Percentiles rank a stretch among this genome's conserved stretches.
Conservation (phyloP, 495 filamentous ascomycete species). For the Pseudoneurospora amorphoporcata region DNA sequence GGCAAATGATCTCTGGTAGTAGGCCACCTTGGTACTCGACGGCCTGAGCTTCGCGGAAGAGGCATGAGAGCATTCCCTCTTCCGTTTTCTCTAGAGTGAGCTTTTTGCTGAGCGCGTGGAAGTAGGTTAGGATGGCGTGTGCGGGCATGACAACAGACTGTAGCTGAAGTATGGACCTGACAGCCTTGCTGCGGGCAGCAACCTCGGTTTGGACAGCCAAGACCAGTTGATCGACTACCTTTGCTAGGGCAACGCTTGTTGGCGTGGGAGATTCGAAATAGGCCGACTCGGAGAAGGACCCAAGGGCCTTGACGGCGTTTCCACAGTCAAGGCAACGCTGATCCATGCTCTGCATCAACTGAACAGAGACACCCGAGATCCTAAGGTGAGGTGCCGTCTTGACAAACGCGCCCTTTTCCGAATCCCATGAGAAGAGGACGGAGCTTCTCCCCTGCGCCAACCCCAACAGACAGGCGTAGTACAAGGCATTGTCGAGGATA, state of each 20-base stretch:
- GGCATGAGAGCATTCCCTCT: slow-evolving; percentile 54
- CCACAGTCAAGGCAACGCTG: slow-evolving; percentile 49
- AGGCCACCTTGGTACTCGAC: slow-evolving; percentile 52
- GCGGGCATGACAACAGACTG: slow-evolving; percentile 54
- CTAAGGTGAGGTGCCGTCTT: slow-evolving; percentile 44
- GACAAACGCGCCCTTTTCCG: slow-evolving; percentile 45
- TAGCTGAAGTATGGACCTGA: slow-evolving; percentile 56
- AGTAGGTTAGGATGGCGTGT: slow-evolving; percentile 48
- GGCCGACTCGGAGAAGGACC: slow-evolving; percentile 40
- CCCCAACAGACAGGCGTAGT: slow-evolving; percentile 53
- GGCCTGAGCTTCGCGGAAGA: slow-evolving; percentile 54
- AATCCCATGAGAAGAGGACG: slow-evolving; percentile 62
- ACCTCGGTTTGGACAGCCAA: slow-evolving; percentile 46
- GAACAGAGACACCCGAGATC: slow-evolving; percentile 58
- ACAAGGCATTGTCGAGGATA: slow-evolving; percentile 35
- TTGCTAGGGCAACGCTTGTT: slow-evolving; percentile 51
- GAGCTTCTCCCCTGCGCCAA: slow-evolving; percentile 77
- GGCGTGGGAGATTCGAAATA: slow-evolving; percentile 36
- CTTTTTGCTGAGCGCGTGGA: slow-evolving; percentile 48
- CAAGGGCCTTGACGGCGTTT: slow-evolving; percentile 43
- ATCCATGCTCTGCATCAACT: slow-evolving; percentile 47
- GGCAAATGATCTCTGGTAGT: slow-evolving; percentile 51
- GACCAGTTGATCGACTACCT: slow-evolving; percentile 45
- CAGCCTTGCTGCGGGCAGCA: slow-evolving; percentile 26
- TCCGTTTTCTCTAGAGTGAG: slow-evolving; percentile 48